Conservation (phyloP, 495 filamentous ascomycete genomes). For the Copromyces sp. region DNA sequence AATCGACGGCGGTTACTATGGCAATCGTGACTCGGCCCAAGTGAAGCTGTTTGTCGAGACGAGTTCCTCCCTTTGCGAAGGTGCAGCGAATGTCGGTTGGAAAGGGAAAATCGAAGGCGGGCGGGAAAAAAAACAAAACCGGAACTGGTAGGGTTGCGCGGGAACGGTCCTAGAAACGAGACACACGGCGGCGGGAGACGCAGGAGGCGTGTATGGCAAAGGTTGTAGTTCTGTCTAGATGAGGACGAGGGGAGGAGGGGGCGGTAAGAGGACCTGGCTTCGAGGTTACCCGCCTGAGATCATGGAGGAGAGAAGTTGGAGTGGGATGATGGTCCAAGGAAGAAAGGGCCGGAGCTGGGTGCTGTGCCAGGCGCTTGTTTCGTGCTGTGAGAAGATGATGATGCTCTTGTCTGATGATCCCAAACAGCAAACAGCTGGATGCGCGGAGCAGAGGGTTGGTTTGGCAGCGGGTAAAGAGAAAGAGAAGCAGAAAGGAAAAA, state of each 20-base stretch:
- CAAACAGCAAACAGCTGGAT: neutral
- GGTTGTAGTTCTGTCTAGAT: slow-evolving; percentile 6
- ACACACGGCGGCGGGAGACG: slow-evolving; percentile 30
- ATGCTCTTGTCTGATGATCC: slow-evolving; percentile 1
- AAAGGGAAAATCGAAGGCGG: slow-evolving; percentile 6
- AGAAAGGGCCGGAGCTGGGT: neutral
- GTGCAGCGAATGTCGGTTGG: neutral
- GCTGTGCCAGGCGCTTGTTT: slow-evolving; percentile 24
- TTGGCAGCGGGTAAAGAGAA: slow-evolving; percentile 2
- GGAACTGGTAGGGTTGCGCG: slow-evolving; percentile 22
- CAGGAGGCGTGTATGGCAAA: slow-evolving; percentile 13
- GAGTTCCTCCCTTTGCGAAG: slow-evolving; percentile 3
- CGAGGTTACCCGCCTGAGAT: slow-evolving; percentile 20
- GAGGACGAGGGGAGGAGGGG: slow-evolving; percentile 12
- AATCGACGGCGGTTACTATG: neutral
- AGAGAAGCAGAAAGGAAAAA: slow-evolving; percentile 2
- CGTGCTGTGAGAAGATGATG: slow-evolving; percentile 15
- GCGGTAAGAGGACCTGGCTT: slow-evolving; percentile 17
- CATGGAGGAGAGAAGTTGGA: slow-evolving; percentile 3
- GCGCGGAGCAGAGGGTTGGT: slow-evolving; percentile 2
- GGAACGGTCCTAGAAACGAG: slow-evolving; percentile 11
- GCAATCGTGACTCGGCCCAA: slow-evolving; percentile 10
- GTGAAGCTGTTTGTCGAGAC: neutral
- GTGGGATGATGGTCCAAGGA: slow-evolving; percentile 4
- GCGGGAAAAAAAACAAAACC: slow-evolving; percentile 17